phyloP scores from a whole-genome alignment of 345 rosid species.

The Microcos paniculata region DNA sequence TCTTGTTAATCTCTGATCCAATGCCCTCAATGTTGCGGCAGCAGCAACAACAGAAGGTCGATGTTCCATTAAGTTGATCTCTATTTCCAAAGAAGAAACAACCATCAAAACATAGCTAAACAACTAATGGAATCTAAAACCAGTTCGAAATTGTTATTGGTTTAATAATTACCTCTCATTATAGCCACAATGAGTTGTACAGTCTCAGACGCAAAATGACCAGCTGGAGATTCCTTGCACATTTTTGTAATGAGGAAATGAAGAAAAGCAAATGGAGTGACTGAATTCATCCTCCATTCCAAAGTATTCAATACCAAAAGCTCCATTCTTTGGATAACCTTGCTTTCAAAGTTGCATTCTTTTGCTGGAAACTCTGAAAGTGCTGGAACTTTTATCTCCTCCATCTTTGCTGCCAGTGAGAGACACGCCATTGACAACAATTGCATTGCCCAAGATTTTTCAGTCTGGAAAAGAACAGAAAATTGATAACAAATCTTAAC shows the following conservation, averaged over 20 bases:
- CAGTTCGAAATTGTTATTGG: not conserved
- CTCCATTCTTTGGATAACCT: conserved; percentile 65
- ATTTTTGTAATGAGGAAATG: conserved; percentile 35
- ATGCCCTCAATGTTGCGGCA: conserved; percentile 47
- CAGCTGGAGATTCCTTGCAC: conserved; percentile 22
- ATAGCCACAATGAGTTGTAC: conserved; percentile 28
- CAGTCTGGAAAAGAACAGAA: conserved; percentile 21
- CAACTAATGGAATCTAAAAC: not conserved
- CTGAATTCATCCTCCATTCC: conserved; percentile 55
- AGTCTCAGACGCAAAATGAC: conserved; percentile 13
- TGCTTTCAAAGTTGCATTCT: conserved; percentile 37
- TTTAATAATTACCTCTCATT: conserved; percentile 35
- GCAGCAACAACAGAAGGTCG: conserved; percentile 57
- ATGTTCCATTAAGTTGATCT: conserved; percentile 36
- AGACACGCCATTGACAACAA: conserved; percentile 60
- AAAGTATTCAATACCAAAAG: conserved; percentile 55
- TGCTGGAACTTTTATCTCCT: conserved; percentile 45
- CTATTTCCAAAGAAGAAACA: conserved; percentile 28
- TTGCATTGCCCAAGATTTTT: conserved; percentile 51
- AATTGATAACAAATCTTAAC: not conserved
- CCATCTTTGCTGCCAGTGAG: conserved; percentile 69
- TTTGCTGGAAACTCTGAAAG: conserved; percentile 40
- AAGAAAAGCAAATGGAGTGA: conserved; percentile 55
- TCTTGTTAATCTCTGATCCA: conserved; percentile 38
- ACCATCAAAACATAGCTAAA: not conserved